phyloP scores from a whole-genome alignment of 2,329 filamentous ascomycete species.

The Aspergillus terreus region DNA sequence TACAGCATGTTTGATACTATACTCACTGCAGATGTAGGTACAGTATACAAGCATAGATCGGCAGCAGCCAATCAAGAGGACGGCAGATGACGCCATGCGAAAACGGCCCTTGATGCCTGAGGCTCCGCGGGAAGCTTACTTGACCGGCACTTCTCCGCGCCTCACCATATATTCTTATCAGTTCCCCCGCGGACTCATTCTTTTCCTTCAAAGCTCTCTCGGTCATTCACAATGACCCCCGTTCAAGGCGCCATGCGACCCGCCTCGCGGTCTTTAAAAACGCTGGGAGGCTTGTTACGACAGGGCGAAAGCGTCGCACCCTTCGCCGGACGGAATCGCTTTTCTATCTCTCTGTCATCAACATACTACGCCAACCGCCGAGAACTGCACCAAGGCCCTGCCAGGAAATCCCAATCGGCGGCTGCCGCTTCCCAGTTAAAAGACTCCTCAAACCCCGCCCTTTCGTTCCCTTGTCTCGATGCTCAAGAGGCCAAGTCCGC shows the following conservation, averaged over 20 bases:
- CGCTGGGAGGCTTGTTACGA: conserved; percentile 5
- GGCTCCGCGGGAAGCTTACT: background rate
- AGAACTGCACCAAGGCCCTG: conserved; percentile 18
- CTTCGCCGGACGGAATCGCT: conserved; percentile 8
- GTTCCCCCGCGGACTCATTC: too few species aligned
- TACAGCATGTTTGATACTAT: too few species aligned
- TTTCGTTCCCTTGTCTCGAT: conserved; percentile 87
- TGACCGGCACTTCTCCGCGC: too few species aligned
- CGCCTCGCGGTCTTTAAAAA: conserved; percentile 11
- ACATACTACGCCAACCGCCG: conserved; percentile 4
- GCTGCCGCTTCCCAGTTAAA: conserved; percentile 18
- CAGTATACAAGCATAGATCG: background rate
- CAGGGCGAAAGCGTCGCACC: conserved; percentile 6
- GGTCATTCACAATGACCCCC: conserved; percentile 13
- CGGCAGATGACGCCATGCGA: conserved; percentile 12
- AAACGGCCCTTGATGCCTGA: background rate
- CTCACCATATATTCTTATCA: too few species aligned
- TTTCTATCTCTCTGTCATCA: conserved; percentile 1
- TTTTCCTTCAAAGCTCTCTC: background rate
- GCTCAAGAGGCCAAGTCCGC: conserved; percentile 75
- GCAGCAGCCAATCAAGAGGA: conserved; percentile 5
- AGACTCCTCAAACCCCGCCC: conserved; percentile 69
- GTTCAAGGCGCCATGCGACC: conserved; percentile 14
- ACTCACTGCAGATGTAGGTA: too few species aligned
- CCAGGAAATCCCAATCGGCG: conserved; percentile 16